Conservation (phyloP, 306 rosid genomes). For the Cucurbita argyrosperma region DNA sequence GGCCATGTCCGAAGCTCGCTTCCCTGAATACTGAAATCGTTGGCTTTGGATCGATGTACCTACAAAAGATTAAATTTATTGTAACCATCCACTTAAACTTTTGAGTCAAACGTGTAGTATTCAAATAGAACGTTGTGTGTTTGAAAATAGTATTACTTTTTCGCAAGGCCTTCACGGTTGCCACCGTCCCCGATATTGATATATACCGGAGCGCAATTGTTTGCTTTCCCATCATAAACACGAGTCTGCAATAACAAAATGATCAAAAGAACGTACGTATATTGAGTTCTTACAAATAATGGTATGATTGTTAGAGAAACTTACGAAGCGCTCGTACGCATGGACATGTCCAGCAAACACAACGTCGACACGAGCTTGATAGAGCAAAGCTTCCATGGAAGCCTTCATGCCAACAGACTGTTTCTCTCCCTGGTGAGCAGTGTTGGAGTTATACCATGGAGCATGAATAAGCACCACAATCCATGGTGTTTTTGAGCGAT, state of each 20-base stretch:
- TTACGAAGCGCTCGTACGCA: constrained; percentile 84
- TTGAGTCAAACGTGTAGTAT: neutral
- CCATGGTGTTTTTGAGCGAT: constrained; percentile 58
- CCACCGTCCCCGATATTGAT: constrained; percentile 95
- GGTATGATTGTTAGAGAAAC: constrained; percentile 1
- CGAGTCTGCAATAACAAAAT: constrained; percentile 32
- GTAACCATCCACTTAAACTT: too few species aligned
- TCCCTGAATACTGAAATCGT: constrained; percentile 54
- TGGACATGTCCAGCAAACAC: constrained; percentile 78
- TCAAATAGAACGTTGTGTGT: neutral
- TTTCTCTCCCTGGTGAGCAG: constrained; percentile 52
- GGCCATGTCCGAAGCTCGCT: constrained; percentile 82
- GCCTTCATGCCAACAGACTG: constrained; percentile 51
- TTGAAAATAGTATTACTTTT: constrained; percentile 20
- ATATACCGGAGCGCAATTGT: constrained; percentile 55
- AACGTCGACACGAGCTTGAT: constrained; percentile 48
- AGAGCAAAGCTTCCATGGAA: constrained; percentile 57
- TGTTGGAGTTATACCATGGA: constrained; percentile 77
- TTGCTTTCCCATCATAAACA: constrained; percentile 40
- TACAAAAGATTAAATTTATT: neutral
- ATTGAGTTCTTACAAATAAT: neutral
- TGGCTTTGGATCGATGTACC: constrained; percentile 47
- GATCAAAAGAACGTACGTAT: neutral
- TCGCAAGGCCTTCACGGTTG: constrained; percentile 78
- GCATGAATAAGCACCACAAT: constrained; percentile 50